These are phyloP conservation scores for Cutaneotrichosporon arboriforme DNA, from an alignment of 1,284 basidiomycete species.

Conservation along the genomic window DNA sequence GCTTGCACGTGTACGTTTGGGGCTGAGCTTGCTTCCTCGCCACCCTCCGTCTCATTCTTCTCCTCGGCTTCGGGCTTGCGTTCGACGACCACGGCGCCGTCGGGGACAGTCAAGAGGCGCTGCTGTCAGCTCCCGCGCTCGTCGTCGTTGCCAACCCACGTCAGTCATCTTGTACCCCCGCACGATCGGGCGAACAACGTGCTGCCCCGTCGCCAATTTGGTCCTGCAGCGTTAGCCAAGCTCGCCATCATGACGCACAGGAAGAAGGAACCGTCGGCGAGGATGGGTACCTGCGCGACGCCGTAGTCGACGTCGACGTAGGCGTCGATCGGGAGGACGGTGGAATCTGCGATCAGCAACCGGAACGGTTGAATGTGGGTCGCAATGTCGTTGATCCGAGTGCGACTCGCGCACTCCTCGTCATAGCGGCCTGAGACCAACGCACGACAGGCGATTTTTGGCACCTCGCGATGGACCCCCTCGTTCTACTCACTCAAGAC, in stretches of 20 bases:
- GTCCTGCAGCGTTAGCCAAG: too few relatives aligned
- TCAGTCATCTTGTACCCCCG: slow-evolving; percentile 17
- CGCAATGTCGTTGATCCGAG: too few relatives aligned
- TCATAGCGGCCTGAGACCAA: too few relatives aligned
- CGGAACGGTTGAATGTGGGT: too few relatives aligned
- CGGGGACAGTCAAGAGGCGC: slow-evolving; percentile 1
- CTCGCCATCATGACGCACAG: slow-evolving; percentile 21
- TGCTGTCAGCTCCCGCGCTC: neutral
- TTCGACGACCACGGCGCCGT: neutral
- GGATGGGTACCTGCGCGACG: slow-evolving; percentile 22
- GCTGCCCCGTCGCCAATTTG: slow-evolving; percentile 17
- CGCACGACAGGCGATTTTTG: too few relatives aligned
- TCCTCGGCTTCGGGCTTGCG: too few relatives aligned
- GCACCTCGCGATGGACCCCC: neutral
- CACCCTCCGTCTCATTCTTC: too few relatives aligned
- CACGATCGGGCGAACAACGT: slow-evolving; percentile 33
- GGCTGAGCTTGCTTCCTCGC: too few relatives aligned
- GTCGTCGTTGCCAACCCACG: neutral
- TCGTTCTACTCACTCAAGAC: slow-evolving; percentile 4
- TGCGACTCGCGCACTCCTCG: too few relatives aligned
- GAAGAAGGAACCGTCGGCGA: slow-evolving; percentile 34
- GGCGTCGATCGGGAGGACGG: slow-evolving; percentile 21
- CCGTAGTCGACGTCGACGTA: slow-evolving; percentile 33
- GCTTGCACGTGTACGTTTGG: slow-evolving; percentile 54
- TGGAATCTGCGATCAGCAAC: slow-evolving; percentile 8